Evolutionary conservation across 805 yeast species (phyloP).

Genomic region (Suhomyces kilbournensis): DNA sequence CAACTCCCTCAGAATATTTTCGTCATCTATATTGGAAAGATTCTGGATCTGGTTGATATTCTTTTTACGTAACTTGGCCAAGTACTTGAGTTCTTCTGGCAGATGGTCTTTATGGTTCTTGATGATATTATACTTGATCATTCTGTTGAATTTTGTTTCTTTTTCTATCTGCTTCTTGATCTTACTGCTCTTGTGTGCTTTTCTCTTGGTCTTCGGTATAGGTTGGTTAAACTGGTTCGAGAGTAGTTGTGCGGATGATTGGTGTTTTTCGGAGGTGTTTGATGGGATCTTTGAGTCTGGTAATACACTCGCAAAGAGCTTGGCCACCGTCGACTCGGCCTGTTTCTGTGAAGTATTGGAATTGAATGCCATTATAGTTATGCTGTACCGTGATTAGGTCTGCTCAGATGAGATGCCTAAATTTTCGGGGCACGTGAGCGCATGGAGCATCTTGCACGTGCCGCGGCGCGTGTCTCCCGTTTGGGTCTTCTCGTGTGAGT

Average conservation of each 20-base stretch:
- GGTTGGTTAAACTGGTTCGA: constrained; percentile 8
- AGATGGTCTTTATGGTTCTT: constrained; percentile 28
- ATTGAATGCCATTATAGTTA: constrained; percentile 17
- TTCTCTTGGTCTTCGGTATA: constrained; percentile 6
- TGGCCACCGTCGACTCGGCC: constrained; percentile 23
- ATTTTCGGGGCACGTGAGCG: not conserved
- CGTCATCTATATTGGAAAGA: constrained; percentile 30
- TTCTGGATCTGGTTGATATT: constrained; percentile 31
- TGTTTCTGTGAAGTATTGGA: constrained; percentile 18
- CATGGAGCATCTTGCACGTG: no score
- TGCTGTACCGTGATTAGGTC: not conserved
- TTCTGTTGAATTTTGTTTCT: constrained; percentile 32
- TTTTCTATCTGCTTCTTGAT: constrained; percentile 27
- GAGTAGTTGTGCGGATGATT: constrained; percentile 12
- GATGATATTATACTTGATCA: constrained; percentile 38
- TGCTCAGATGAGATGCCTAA: constrained; percentile 1
- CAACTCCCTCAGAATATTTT: constrained; percentile 28
- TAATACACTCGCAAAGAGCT: constrained; percentile 22
- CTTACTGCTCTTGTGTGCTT: constrained; percentile 9
- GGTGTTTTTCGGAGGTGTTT: not conserved
- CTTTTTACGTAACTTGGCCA: constrained; percentile 35
- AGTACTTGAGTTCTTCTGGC: constrained; percentile 36
- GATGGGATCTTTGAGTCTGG: constrained; percentile 11
- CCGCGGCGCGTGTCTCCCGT: not conserved
- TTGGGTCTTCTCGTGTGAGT: not conserved